Percentiles rank a stretch among this genome's conserved stretches.
Conservation (phyloP, 1,139 yeast genomes). For the Yamadazyma buinensis region DNA sequence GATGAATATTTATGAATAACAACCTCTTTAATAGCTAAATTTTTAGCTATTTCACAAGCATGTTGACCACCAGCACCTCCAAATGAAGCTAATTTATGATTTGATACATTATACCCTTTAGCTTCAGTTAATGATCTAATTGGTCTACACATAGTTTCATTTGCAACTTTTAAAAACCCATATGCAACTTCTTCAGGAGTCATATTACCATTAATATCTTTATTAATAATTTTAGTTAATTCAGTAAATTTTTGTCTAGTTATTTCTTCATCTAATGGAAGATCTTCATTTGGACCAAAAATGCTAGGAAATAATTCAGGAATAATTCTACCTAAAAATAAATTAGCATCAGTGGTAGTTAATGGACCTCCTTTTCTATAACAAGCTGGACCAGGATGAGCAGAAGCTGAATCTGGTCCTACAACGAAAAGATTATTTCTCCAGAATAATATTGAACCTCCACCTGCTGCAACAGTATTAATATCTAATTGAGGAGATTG, state of each 20-base stretch:
- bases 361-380: constrained; percentile 55
- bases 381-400: constrained; percentile 60
- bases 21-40: constrained; percentile 16
- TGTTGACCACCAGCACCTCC: constrained; percentile 23
- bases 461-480: constrained; percentile 60
- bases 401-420: constrained; percentile 55
- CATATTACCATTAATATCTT: constrained; percentile 23
- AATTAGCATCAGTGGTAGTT: constrained; percentile 54
- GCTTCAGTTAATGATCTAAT: constrained; percentile 18
- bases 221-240: constrained; percentile 39
- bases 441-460: constrained; percentile 50
- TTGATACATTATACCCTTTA: constrained; percentile 16
- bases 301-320: constrained; percentile 50
- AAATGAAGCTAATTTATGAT: constrained; percentile 18
- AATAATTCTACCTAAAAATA: constrained; percentile 45
- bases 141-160: constrained; percentile 18
- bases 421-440: constrained; percentile 47
- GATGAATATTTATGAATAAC: constrained; percentile 18
- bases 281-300: constrained; percentile 49
- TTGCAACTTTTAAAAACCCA: constrained; percentile 19
- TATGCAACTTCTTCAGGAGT: constrained; percentile 17
- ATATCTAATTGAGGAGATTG: constrained; percentile 57
- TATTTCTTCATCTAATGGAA: constrained; percentile 40
- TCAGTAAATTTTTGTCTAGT: constrained; percentile 33
- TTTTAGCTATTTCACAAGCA: constrained; percentile 16